Base-by-base conservation (phyloP, 805 yeast species). In the Isabelozyma heimii region DNA sequence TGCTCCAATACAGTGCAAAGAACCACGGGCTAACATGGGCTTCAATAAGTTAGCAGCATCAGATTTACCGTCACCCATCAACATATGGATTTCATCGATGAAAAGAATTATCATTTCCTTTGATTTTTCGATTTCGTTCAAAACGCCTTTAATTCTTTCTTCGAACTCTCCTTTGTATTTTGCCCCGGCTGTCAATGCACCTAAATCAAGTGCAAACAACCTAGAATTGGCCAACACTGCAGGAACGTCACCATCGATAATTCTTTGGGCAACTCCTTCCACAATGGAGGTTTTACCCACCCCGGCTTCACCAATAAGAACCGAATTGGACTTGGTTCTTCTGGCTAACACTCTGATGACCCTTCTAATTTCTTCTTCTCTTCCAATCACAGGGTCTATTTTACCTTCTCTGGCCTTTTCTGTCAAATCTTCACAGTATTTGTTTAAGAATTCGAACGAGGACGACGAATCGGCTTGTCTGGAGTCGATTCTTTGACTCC, bases 81-180 rank as follows among this genome's bases (percentile, higher is more conserved):
- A 82, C 97, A 94, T 94, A 73, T 94, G 99, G 66, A 94, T 94
- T 72, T 94, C 99, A 73, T 94, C 99, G 60, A 94, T 89, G 75
- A 94, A 94, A 50, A 94, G 78, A 54, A 94, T 84, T 56, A 94
- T 90, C 82, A 91, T 80, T 44, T 83, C 87, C 60, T 85, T 84
- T 1, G 96, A 85, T 58, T 90, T 87, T 67, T 90, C 96, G 61
- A 94, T 89, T 62, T 94, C 99, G 65, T 85, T 90, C 65, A 94
- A 77, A 28, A 94, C 98, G 58, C 98, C 98, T 73, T 94, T 94
- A 63, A 94, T 80, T 73, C 99, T 85, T 75, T 94, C 99, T 76
- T 94, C 99, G 62, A 92, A 94, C 65, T 94, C 99, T 72, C 99
- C 99, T 69, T 92, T 96, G 71, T 90, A 91, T 66, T 94, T 94